Base-by-base conservation (phyloP, 2,329 filamentous ascomycete species). In the Penicillium sp. region DNA sequence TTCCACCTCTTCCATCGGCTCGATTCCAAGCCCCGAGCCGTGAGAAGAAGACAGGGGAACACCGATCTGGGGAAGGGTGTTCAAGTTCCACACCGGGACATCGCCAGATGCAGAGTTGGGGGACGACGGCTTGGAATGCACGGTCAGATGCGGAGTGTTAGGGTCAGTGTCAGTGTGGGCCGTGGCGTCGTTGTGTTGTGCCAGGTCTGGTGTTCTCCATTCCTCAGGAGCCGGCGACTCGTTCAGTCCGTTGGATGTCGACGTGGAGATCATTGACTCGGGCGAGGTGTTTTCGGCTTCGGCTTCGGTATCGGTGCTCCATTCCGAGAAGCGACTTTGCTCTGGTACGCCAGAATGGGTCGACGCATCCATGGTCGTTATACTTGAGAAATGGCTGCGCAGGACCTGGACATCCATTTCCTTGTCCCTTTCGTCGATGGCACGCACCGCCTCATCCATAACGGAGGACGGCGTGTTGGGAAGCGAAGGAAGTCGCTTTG, bases 381-480 rank as follows among this genome's bases (percentile, higher is more conserved):
- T 67, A 44, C 68, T 68, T 2, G 73, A 75, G 49, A 75, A 75
- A 47, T 69, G 70, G 48, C 72, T 75, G n/a, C 58, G 64, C 7
- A 68, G 53, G 24, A 63, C 54, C 37, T 71, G 64, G 18, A 59
- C 56, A 32, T 71, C 66, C 24, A 70, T 55, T 10, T 58, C 62
- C 18, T 56, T 59, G 49, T 69, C 65, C 24, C 57, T 57, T 15
- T 62, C 63, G 25, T 71, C 66, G 25, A 71, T 61, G 15, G 66
- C 66, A 13, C 62, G 63, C 13, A 72, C 57, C 7, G 67, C 69
- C 49, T 72, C 69, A 20, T 73, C 69, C 64, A 73, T 67, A 31
- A 73, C 72, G 1, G 72, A 75, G 0, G 73, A 75, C 25, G 73
- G 73, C 4, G 71, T 71, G 52, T 75, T 75, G 7, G 73, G 73